These are phyloP conservation scores for Rossbeevera mucosa DNA, from an alignment of 768 basidiomycete genomes.

Conservation along the genomic window DNA sequence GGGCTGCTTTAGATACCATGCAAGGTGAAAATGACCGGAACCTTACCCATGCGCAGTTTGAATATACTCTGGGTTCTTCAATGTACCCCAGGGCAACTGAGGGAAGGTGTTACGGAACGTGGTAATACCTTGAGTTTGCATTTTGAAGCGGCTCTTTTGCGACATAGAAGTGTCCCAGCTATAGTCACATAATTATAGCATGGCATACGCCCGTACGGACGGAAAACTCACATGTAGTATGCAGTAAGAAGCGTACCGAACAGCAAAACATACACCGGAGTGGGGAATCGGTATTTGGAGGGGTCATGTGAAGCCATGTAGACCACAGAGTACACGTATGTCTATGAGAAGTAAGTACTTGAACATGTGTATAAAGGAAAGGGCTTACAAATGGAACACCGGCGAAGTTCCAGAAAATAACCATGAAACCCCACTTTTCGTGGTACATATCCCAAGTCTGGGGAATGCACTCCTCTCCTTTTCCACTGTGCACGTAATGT, in stretches of 20 bases:
- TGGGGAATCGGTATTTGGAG: constrained; percentile 80
- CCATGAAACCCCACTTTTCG: constrained; percentile 98
- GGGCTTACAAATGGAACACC: constrained; percentile 81
- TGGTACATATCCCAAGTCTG: constrained; percentile 99
- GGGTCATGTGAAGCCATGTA: constrained; percentile 97
- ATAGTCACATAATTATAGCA: constrained; percentile 1
- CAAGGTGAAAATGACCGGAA: background rate
- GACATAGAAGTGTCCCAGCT: constrained; percentile 95
- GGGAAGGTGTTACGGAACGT: constrained; percentile 90
- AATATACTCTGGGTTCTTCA: constrained; percentile 86
- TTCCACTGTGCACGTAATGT: constrained; percentile 48
- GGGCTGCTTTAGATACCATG: constrained; percentile 6
- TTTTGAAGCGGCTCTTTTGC: constrained; percentile 96
- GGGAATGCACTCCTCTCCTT: constrained; percentile 92
- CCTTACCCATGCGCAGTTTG: constrained; percentile 88
- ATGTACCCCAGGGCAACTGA: constrained; percentile 75
- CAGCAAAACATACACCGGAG: constrained; percentile 64
- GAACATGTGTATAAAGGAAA: background rate
- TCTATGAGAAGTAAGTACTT: constrained; percentile 39
- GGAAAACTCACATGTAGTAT: constrained; percentile 68
- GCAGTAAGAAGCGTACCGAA: constrained; percentile 75
- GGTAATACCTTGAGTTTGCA: constrained; percentile 89
- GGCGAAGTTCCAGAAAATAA: constrained; percentile 97
- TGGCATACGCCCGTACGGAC: background rate
- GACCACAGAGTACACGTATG: constrained; percentile 95